Evolutionary conservation across 2,329 filamentous ascomycete genomes (phyloP).

Genomic region (Fusarium hostae): DNA sequence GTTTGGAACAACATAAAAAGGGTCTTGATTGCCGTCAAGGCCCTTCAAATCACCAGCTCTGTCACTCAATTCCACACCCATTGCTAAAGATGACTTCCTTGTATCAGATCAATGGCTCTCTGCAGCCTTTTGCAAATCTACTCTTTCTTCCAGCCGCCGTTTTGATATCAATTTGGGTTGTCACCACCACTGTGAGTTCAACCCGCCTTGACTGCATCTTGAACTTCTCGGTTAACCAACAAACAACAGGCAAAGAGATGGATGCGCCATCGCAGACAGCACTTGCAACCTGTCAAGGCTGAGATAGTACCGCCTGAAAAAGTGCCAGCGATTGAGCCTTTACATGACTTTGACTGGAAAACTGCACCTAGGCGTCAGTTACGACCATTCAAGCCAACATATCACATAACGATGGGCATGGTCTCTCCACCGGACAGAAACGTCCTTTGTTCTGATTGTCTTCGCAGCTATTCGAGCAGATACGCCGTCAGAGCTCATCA

Average conservation of each 20-base stretch:
- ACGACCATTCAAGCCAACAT: slow-evolving; percentile 27
- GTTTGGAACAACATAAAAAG: background rate
- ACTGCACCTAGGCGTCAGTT: slow-evolving; percentile 8
- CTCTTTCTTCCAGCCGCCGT: slow-evolving; percentile 15
- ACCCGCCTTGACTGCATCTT: background rate
- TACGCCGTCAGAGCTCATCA: slow-evolving; percentile 61
- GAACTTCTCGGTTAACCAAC: background rate
- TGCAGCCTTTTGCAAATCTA: slow-evolving; percentile 15
- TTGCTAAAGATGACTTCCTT: background rate
- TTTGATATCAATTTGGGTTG: slow-evolving; percentile 9
- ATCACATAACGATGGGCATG: slow-evolving; percentile 35
- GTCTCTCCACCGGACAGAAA: fast-evolving
- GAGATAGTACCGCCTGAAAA: slow-evolving; percentile 5
- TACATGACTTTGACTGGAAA: slow-evolving; percentile 31
- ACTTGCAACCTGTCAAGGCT: background rate
- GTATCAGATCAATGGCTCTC: background rate
- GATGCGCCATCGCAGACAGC: slow-evolving; percentile 28
- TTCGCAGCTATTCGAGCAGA: slow-evolving; percentile 55
- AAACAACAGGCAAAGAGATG: slow-evolving; percentile 31
- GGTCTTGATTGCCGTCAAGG: background rate
- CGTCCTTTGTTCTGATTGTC: background rate
- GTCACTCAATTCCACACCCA: background rate
- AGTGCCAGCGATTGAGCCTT: background rate
- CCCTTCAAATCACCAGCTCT: background rate
- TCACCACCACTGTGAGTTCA: slow-evolving; percentile 22